Evolutionary conservation across 768 basidiomycete species (phyloP).

Genomic region (Naganishia kalamii): DNA sequence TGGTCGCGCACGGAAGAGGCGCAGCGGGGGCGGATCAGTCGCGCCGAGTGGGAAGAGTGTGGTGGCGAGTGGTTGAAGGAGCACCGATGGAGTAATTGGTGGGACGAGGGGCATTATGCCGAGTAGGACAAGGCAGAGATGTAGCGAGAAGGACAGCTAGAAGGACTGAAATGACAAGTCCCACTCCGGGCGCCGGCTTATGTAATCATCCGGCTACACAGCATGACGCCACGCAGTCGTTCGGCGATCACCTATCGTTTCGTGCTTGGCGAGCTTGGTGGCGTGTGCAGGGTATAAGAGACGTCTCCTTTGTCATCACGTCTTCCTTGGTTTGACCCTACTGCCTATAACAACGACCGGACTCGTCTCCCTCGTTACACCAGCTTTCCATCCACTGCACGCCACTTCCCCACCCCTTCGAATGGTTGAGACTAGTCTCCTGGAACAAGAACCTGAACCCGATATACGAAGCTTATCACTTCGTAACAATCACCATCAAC

Average conservation of each 20-base stretch:
- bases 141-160: background rate
- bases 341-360: background rate
- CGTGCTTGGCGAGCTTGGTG: background rate
- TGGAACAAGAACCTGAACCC: conserved; percentile 22
- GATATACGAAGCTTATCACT: conserved; percentile 20
- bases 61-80: conserved; percentile 77
- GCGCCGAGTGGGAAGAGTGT: conserved; percentile 79
- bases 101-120: conserved; percentile 20
- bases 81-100: conserved; percentile 91
- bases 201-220: background rate
- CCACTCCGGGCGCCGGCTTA: background rate
- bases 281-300: background rate
- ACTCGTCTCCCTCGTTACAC: background rate
- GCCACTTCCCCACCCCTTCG: background rate
- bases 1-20: conserved; percentile 49
- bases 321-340: background rate
- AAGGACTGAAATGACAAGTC: background rate
- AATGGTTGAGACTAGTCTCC: conserved; percentile 18
- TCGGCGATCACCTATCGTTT: background rate
- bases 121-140: background rate
- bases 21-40: conserved; percentile 57
- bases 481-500: conserved; percentile 16
- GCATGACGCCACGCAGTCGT: background rate
- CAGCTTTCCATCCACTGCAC: background rate
- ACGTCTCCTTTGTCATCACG: background rate